phyloP scores from a whole-genome alignment of 2,329 filamentous ascomycete genomes.

The Cytospora piceicola region DNA sequence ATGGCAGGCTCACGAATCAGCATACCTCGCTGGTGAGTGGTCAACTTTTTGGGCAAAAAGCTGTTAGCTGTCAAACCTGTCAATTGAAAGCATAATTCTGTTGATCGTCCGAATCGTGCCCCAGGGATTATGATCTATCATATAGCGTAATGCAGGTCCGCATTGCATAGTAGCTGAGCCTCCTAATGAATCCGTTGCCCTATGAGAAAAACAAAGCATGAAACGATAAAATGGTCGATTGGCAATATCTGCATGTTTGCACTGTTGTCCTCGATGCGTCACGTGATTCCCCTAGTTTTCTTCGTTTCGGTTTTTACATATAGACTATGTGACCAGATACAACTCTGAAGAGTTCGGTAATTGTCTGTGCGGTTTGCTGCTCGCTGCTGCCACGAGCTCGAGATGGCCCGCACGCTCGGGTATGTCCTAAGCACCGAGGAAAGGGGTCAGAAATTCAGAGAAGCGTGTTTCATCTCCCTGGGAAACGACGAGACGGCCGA shows the following conservation, averaged over 20 bases:
- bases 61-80: conserved; percentile 29
- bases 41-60: neutral
- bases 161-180: conserved; percentile 14
- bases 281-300: conserved; percentile 16
- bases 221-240: conserved; percentile 1
- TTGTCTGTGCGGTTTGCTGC: neutral
- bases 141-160: conserved; percentile 26
- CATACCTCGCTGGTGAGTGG: conserved; percentile 6
- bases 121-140: conserved; percentile 27
- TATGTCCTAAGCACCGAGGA: neutral
- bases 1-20: conserved; percentile 4
- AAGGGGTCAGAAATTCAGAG: neutral
- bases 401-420: neutral
- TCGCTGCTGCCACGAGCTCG: neutral
- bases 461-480: conserved; percentile 13
- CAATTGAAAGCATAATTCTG: conserved; percentile 21
- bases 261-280: conserved; percentile 16
- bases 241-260: conserved; percentile 1
- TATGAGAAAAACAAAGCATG: neutral
- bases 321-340: neutral
- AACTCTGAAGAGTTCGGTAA: neutral
- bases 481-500: neutral
- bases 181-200: neutral
- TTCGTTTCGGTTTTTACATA: neutral
- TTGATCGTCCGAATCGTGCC: conserved; percentile 23